Base-by-base conservation (phyloP, 192 early-diverging fungal genomes). In the Thamnidium elegans region DNA sequence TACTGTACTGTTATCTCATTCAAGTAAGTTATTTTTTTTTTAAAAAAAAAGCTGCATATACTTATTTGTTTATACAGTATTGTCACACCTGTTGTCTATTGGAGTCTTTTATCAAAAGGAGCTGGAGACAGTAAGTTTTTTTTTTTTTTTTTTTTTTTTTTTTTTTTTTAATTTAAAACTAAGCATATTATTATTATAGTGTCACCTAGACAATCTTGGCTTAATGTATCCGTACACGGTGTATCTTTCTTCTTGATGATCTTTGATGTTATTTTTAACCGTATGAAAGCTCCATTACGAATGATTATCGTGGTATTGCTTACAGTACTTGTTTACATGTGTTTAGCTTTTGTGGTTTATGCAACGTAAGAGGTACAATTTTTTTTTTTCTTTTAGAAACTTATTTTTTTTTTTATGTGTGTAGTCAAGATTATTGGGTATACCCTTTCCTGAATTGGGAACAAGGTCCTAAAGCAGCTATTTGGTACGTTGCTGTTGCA, bases 401-500 rank as follows among this genome's bases (percentile, higher is more conserved):
- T 5, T 14, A 17, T 15, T 14, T 7, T 19, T 56, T 48, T 13
- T 48, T 31, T 55, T 39, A 7, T 46, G n/a, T 47, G 3, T 62
- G 7, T 67, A 68, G 72, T 20, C 7, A 55, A 21, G 60, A 59
- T 34, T 55, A 55, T 17, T 77, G 75, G 75, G 67, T 70, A 0
- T 77, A 77, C 58, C 42, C 50, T 8, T 77, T 77, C 48, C 51
- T 77, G 23, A 52, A 72, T 36, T 77, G 75, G 69, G 51, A 36
- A 15, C 54, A 59, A 13, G 71, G 75, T 17, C 39, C 17, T 19
- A 46, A 21, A 14, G 67, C 75, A 23, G 67, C 70, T 36, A 30
- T 66, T 23, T 66, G 67, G 71, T 77, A 77, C 46, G 11, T 72
- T 11, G 44, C 62, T 36, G 65, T 73, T 3, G 66, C 32, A 19